Base-by-base conservation (phyloP, 2,329 filamentous ascomycete species). In the Periconia digitata region DNA sequence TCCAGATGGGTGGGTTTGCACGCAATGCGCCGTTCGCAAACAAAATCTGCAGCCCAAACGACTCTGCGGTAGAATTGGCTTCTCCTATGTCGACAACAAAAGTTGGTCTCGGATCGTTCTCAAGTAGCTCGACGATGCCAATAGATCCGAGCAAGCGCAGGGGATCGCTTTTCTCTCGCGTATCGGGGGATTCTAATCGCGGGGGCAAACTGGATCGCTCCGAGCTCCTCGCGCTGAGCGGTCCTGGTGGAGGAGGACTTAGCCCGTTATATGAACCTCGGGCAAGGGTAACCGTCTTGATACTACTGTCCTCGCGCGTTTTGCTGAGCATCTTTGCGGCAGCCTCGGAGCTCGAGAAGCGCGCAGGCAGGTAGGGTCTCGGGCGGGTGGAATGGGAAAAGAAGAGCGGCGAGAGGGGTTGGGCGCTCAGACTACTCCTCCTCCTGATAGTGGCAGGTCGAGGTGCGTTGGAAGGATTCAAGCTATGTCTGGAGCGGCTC, bases 21-120 rank as follows among this genome's bases (percentile, higher is more conserved):
- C 84, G 82, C 44, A 92, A 72, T 3, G 86, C 80, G 8, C 79
- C 75, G 64, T 92, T 94, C 23, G 81, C 80, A 64, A 87, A 92
- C 0, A 89, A 58, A 7, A 89, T 77, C 23, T 81, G 77, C 32
- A 92, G 69, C 1, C 76, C 75, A 4, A 48, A 43, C 1, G 53
- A 47, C 0, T 79, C 78, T 1, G 78, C 73, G 18, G 72, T 73
- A 40, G 76, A 77, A 56, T 85, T 85, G n/a, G 72, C 67, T 1
- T 86, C 82, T 7, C 76, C 75, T 43, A 89, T 71, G 60, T 92
- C 88, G 27, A 92, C 76, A 36, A 92, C 79, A 59, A 92, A 90
- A 0, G 86, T 89, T 2, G 88, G 89, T 40, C 89, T 77, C 42
- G 86, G 82, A 64, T 94, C 89, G 56, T 87, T 82, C 62, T 92